Evolutionary conservation across 2,329 filamentous ascomycete species (phyloP), one percentile per base, ranked within the genome.

Genomic region (Alternaria tenuissima): DNA sequence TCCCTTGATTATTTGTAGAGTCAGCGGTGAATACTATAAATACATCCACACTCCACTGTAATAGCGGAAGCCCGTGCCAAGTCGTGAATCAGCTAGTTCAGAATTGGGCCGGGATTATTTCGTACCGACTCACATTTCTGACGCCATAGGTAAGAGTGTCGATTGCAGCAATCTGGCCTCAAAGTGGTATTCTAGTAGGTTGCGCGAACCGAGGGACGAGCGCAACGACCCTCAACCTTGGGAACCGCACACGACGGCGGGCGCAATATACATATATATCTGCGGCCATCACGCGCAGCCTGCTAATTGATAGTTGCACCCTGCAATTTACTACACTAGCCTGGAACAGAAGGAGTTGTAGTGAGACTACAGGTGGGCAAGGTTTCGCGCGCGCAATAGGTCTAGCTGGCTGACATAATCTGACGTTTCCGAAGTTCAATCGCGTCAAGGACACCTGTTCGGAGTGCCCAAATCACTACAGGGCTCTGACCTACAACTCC

Each of bases 401-500:
- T 20, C 38, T 60, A 41, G 42, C 39, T 30, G 41, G 67, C 69
- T 71, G 65, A 69, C 64, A 66, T 65, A 64, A 64, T 64, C 58
- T 46, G 34, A 44, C 56, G 55, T 62, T 53, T 46, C 53, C 39
- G 52, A 60, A 55, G 57, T 42, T 56, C 39, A 52, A 55, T 52
- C 57, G 57, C 57, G 57, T 60, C 24, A 60, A 60, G 57, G 58
- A 60, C 58, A 60, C 58, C 58, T 60, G 58, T 73, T 72, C 72
- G 65, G 52, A 69, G 65, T 64, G 71, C 38, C 59, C 66, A 59
- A 67, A 30, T 30, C 28, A 30, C 9, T 11, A 30, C 28, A 30
- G 28, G 28, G 28, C 28, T 30, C 0, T 11, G 64, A 67, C 62
- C 70, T 70, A 70, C 65, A 63, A 63, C 72, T 64, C 62, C 66